Conservation (phyloP, 768 basidiomycete genomes). For the Suillus paluster region DNA sequence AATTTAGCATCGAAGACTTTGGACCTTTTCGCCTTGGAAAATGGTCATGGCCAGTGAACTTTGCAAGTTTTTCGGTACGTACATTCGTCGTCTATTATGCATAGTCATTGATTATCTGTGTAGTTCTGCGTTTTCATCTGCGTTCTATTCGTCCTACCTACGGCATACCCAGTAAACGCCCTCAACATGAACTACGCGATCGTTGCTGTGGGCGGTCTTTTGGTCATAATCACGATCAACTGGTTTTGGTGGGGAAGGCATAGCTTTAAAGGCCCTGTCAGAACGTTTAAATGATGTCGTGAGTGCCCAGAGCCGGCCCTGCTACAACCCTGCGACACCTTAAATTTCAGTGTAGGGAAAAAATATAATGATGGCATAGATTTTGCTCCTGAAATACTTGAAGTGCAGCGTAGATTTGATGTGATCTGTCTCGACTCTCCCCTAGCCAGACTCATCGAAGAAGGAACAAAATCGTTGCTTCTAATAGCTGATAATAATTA, state of each 20-base stretch:
- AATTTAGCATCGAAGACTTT: constrained; percentile 46
- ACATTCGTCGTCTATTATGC: not conserved
- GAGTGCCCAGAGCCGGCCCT: no score
- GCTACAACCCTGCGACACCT: not conserved
- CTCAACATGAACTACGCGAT: constrained; percentile 64
- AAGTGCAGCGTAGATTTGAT: no score
- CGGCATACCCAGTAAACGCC: constrained; percentile 51
- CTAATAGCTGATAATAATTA: no score
- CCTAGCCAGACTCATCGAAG: no score
- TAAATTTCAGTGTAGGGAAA: no score
- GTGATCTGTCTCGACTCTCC: no score
- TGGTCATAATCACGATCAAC: constrained; percentile 47
- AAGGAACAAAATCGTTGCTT: no score
- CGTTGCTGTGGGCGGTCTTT: constrained; percentile 52
- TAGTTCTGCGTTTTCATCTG: constrained; percentile 59
- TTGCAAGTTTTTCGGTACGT: constrained; percentile 50
- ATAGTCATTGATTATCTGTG: not conserved
- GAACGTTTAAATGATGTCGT: constrained; percentile 30
- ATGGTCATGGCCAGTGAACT: constrained; percentile 58
- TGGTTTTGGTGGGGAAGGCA: constrained; percentile 54
- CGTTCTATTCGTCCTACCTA: constrained; percentile 58
- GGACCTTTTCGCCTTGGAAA: constrained; percentile 57
- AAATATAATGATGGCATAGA: no score
- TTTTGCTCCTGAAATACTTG: no score
- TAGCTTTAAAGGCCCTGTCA: constrained; percentile 50